Base-by-base conservation (phyloP, 2,329 filamentous ascomycete genomes). In the Phyllosticta ampelicida region DNA sequence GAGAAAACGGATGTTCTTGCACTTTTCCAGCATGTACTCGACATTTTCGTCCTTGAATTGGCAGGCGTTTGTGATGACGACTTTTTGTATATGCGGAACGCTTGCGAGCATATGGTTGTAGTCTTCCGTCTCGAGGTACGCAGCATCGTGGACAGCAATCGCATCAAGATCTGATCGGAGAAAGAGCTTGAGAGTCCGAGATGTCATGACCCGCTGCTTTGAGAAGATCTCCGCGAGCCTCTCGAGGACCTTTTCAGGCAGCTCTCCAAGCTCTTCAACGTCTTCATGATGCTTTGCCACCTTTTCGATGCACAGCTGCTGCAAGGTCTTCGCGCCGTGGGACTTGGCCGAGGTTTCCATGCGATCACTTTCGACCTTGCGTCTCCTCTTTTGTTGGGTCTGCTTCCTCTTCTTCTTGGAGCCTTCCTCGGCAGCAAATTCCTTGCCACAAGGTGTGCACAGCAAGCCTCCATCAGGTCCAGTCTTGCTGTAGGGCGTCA, bases 41-140 rank as follows among this genome's bases (percentile, higher is more conserved):
- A 96, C 80, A 49, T 90, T 87, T 48, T 79, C 78, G 66, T 96
- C 87, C 71, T 95, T 96, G 77, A 96, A 86, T 67, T 96, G 91
- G 54, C 94, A 88, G n/a, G 86, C 89, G 66, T 91, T 92, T 53
- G 87, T 84, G 10, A 95, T 75, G 63, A 90, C 87, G 59, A 96
- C 78, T 50, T 80, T 80, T 65, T 83, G 83, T 56, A 96, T 75
- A 5, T 78, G 78, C 0, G 88, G 84, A 59, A 87, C 85, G 2
- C 84, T 79, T 55, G 90, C 86, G 62, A 96, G 90, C 49, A 96
- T 89, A 62, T 85, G 82, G 53, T 88, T 80, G 63, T 87, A 90
- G 66, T 97, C 90, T 63, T 90, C 82, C 1, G 82, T 80, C 53
- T 82, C 80, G 10, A 97, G 80, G 63, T 85, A 77, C 11, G 79